A percentile compares a stretch with the other conserved stretches of the same genome.
These are phyloP conservation scores for Dryas drummondii DNA, from an alignment of 306 rosid genomes.

Conservation along the genomic window DNA sequence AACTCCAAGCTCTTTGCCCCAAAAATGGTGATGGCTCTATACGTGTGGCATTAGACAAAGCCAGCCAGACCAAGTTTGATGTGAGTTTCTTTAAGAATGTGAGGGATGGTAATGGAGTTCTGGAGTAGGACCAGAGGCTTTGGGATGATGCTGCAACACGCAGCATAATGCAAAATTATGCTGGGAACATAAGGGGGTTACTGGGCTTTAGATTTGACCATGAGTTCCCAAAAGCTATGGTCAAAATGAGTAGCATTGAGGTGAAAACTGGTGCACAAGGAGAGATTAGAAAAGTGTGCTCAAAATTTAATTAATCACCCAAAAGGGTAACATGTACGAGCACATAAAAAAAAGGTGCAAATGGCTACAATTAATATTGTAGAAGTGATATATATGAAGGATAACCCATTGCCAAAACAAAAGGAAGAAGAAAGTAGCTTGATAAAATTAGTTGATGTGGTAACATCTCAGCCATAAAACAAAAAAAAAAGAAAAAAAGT, in stretches of 20 bases:
- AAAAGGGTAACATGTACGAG: background rate
- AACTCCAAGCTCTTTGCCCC: slow-evolving; percentile 52
- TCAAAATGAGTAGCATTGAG: slow-evolving; percentile 65
- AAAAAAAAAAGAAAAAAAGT: too few species aligned
- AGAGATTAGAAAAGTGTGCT: slow-evolving; percentile 66
- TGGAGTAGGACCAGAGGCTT: slow-evolving; percentile 77
- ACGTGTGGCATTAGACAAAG: slow-evolving; percentile 52
- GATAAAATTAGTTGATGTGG: too few species aligned
- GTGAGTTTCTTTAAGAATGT: slow-evolving; percentile 63
- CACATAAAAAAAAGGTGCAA: background rate
- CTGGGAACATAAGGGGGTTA: slow-evolving; percentile 52
- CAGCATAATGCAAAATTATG: slow-evolving; percentile 52
- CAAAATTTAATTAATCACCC: slow-evolving; percentile 48
- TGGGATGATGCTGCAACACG: slow-evolving; percentile 51
- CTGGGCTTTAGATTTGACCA: slow-evolving; percentile 55
- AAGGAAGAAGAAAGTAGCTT: too few species aligned
- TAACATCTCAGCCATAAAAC: too few species aligned
- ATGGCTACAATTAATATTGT: too few species aligned
- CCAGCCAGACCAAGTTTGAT: slow-evolving; percentile 51
- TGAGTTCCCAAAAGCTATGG: slow-evolving; percentile 74
- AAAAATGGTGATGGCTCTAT: slow-evolving; percentile 55
- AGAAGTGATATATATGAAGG: too few species aligned
- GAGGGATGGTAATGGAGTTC: slow-evolving; percentile 54
- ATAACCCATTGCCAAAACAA: too few species aligned
- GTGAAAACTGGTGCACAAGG: slow-evolving; percentile 66